Percentiles rank a stretch among this genome's conserved stretches.
Conservation (phyloP, 2,329 filamentous ascomycete species). For the Myriosclerotinia curreyana region DNA sequence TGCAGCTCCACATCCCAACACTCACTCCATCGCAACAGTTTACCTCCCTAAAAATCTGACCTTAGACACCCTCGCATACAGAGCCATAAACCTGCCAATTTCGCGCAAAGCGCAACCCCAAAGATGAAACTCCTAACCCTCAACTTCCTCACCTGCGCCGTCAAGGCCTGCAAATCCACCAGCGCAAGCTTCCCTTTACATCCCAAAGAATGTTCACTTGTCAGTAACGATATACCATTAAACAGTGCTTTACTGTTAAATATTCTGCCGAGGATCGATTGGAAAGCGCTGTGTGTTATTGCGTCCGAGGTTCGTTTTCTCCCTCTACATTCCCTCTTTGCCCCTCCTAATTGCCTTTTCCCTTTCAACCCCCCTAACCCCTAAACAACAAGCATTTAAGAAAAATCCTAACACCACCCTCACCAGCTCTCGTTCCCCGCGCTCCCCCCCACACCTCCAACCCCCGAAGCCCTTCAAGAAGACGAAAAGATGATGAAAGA, state of each 20-base stretch:
- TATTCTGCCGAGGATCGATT: conserved; percentile 83
- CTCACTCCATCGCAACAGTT: too few relatives aligned
- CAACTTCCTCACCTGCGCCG: conserved; percentile 94
- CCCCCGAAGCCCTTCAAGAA: conserved; percentile 57
- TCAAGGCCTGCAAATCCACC: conserved; percentile 87
- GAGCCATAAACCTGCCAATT: rapidly evolving
- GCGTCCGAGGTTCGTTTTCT: conserved; percentile 64
- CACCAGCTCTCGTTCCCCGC: conserved; percentile 72
- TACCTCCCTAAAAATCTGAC: too few relatives aligned
- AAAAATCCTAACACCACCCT: neutral
- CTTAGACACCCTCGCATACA: neutral
- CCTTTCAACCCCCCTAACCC: neutral
- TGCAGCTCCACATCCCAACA: neutral
- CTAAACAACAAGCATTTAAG: conserved; percentile 15
- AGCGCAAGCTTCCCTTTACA: conserved; percentile 83
- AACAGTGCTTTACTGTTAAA: conserved; percentile 80
- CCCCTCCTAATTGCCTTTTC: neutral
- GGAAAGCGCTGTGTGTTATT: conserved; percentile 73
- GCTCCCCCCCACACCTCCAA: conserved; percentile 63
- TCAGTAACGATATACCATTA: conserved; percentile 76
- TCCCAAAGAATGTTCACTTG: conserved; percentile 86
- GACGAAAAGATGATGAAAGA: conserved; percentile 72
- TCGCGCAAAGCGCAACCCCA: neutral
- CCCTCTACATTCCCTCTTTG: too few relatives aligned
- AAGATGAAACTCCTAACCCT: conserved; percentile 91